Percentiles rank a stretch among this genome's conserved stretches.
These are phyloP conservation scores for Diutina catenulata DNA, from an alignment of 1,139 yeast genomes.

Conservation along the genomic window DNA sequence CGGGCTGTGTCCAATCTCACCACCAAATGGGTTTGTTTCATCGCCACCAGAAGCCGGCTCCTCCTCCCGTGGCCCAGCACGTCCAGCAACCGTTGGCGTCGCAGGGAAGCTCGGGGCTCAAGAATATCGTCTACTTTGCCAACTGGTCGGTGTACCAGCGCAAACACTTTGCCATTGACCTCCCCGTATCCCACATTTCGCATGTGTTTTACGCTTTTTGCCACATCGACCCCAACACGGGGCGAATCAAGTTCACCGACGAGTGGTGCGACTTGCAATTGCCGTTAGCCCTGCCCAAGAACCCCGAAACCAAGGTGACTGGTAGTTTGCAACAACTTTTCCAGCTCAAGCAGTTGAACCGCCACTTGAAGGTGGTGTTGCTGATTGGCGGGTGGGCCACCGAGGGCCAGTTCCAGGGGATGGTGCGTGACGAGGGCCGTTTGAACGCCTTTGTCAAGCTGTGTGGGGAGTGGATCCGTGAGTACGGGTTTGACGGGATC, in stretches of 20 bases:
- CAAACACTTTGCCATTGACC: conserved; percentile 52
- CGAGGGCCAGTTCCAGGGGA: conserved; percentile 35
- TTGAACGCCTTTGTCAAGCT: conserved; percentile 39
- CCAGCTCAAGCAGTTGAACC: conserved; percentile 34
- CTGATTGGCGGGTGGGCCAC: conserved; percentile 90
- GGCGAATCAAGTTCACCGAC: conserved; percentile 45
- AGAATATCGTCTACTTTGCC: conserved; percentile 25
- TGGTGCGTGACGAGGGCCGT: conserved; percentile 25
- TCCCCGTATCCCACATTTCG: conserved; percentile 46
- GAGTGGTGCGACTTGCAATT: conserved; percentile 55
- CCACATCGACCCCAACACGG: conserved; percentile 40
- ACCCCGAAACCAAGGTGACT: conserved; percentile 21
- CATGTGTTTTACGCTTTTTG: conserved; percentile 75
- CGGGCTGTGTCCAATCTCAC: too few species aligned
- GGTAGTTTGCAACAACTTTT: conserved; percentile 40
- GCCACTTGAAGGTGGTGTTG: conserved; percentile 47
- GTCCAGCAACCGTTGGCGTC: neutral
- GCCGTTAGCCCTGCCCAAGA: conserved; percentile 15
- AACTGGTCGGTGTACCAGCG: conserved; percentile 69
- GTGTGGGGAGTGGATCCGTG: conserved; percentile 32
- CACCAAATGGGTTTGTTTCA: too few species aligned
- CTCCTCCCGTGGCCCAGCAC: too few species aligned
- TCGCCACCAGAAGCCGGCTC: too few species aligned
- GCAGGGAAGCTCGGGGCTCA: conserved; percentile 9
- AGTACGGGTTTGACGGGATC: conserved; percentile 73